Evolutionary conservation across 306 rosid species (phyloP), one percentile per base, ranked within the genome.

Genomic region (Sicyos edulis): DNA sequence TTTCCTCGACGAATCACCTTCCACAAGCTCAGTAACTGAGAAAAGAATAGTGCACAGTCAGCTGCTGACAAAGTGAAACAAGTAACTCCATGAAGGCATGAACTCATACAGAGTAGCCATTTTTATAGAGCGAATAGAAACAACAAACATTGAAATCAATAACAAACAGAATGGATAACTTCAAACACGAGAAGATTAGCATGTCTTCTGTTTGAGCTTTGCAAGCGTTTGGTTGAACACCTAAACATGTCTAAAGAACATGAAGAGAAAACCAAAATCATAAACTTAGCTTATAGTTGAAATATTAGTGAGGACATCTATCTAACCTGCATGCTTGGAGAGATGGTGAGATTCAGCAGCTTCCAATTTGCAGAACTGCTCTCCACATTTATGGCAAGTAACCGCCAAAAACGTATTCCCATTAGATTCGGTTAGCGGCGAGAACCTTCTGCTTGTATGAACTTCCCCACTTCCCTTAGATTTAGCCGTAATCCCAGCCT

Each of bases 1-100:
- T 82, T 89, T 92, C 78, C 97, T 85, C 17, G 97, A 92, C 26
- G 97, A 92, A 76, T 92, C 97, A 2, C 97, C 96, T 72, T 89
- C 97, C 80, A 85, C 88, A 37, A 92, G 96, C 54, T 92, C 97
- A 55, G 96, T 89, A 61, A 92, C 97, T 92, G 92, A 51, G n/a
- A 45, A 10, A 53, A 14, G 44, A 5, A 37, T 45, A 67, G 10
- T 40, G 0, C 22, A 78, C 75, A 19, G 66, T 76, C 19, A 47
- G 64, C 55, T 50, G 72, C 49, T 65, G 16, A 61, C 54, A 67
- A 42, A 37, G 44, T 9, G 67, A 71, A 71, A 72, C 19, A 32
- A 29, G 49, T 2, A 61, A 61, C 49, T 61, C 68, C 14, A 32
- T 34, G 49, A 61, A 32, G 14, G 22, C 7, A 6, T 34, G 22